Conservation (phyloP, 1,284 basidiomycete genomes). For the Phaffia rhodozyma region DNA sequence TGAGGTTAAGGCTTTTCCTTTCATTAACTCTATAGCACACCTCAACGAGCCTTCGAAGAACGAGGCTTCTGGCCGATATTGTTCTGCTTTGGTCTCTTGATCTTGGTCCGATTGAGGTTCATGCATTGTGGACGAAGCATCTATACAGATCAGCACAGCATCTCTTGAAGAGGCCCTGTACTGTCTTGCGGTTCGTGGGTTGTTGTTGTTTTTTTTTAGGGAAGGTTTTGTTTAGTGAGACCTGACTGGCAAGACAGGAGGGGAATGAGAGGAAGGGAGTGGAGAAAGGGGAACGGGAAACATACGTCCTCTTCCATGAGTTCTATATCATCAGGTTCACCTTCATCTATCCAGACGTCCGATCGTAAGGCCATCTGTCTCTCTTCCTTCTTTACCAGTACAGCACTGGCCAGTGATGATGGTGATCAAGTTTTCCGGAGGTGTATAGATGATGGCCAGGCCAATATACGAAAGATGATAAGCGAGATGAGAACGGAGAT, state of each 20-base stretch:
- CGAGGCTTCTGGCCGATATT: constrained; percentile 24
- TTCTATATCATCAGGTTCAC: no score
- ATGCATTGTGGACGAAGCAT: constrained; percentile 83
- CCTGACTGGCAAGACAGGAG: neutral
- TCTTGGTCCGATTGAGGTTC: constrained; percentile 49
- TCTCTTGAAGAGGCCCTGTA: constrained; percentile 61
- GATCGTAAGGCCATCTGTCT: no score
- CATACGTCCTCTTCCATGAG: constrained; percentile 3
- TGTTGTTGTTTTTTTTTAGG: constrained; percentile 4
- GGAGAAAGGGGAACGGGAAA: neutral
- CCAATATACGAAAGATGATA: no score
- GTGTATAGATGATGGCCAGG: no score
- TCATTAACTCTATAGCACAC: constrained; percentile 69
- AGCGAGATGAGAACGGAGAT: no score
- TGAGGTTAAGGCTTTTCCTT: constrained; percentile 75
- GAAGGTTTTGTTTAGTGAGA: neutral
- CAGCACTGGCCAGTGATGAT: no score
- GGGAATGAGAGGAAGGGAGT: neutral
- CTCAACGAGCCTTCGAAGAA: constrained; percentile 52
- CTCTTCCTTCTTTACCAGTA: no score
- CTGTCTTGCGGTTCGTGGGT: constrained; percentile 34
- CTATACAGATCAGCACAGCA: constrained; percentile 83
- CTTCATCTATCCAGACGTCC: no score
- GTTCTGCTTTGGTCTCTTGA: constrained; percentile 34
- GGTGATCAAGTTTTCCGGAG: no score